Base-by-base conservation (phyloP, 2,329 filamentous ascomycete species). In the Trematosphaeria pertusa region DNA sequence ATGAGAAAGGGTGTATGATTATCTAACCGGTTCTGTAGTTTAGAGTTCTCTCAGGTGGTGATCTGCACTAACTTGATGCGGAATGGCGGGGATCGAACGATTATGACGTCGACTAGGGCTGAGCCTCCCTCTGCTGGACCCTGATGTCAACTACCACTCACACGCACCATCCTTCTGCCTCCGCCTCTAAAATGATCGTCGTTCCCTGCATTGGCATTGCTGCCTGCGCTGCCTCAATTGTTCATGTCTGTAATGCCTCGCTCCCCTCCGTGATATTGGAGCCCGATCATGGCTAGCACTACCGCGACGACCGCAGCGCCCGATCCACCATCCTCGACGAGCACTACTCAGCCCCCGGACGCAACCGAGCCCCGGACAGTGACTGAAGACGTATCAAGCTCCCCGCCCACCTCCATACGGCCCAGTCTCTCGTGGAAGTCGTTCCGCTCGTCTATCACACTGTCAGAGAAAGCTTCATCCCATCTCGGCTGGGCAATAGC, bases 401-500 rank as follows among this genome's bases (percentile, higher is more conserved):
- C 34, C 20, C 19, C 43, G 34, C 33, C 41, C 1, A 17, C 41
- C 4, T 49, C 45, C 10, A 42, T 54, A 9, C 42, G 41, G 20
- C n/a, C 47, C 4, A 54, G 44, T 28, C 34, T 50, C 4, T 54
- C 54, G 21, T 59, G 56, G 53, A 46, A 50, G 18, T 54, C 50
- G 8, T 34, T 59, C 26, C 48, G 48, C 10, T 54, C 56, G 3
- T 50, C 24, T 9, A 28, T 56, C 10, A 47, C 40, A 5, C 10
- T 55, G 4, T 52, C 56, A 4, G 53, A 56, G 30, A 50, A 48
- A 36, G 46, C 50, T 7, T 44, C 48, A 4, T 45, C 53, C 3
- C 46, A 49, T 15, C 44, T 59, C 3, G 56, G 56, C 10, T 59
- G 56, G 56, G 37, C 38, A n/a, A 45, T 59, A 14, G 56, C 56